Evolutionary conservation across 805 yeast genomes (phyloP), one percentile per base, ranked within the genome.

Genomic region (Metschnikowia baotianmanensis): DNA sequence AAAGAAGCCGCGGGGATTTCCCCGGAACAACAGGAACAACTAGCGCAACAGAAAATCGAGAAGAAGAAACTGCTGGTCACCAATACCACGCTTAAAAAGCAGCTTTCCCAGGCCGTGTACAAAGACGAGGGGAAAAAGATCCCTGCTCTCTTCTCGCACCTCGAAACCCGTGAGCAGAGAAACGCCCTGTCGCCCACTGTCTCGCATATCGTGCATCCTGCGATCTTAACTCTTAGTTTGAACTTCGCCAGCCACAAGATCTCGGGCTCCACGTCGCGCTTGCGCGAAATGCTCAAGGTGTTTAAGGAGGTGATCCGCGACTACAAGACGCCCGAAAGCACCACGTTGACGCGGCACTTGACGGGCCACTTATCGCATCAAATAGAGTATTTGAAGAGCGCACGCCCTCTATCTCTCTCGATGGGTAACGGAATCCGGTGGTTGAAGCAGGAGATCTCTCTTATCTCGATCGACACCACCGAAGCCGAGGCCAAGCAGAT

Each of bases 381-480:
- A 65, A 93, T 93, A 50, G 99, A 91, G 59, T 87, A 85, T 52
- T 70, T 93, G 52, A 91, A 87, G 55, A 80, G 87, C 8, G 90
- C 96, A 3, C 78, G 99, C 48, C 97, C 98, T 1, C 72, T 93
- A 35, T 81, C 93, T 41, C 86, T 90, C 2, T 78, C 96, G 1
- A 93, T 93, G 99, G 99, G 99, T 40, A 93, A 90, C 67, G 91
- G 97, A 2, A 93, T 93, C 51, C 79, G 99, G 55, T 90, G 97
- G 96, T 74, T 93, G 48, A 93, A 93, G 58, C 98, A 91, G 67
- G 91, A 86, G 60, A 91, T 93, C 40, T 80, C 96, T 1, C 74
- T 77, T 31, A 78, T 91, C 35, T 82, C 89, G 43, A 81, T 90
- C 41, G 95, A 86, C 47, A 69, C 79, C 22, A 61, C 72, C 20